Evolutionary conservation across 768 basidiomycete species (phyloP).

Genomic region (Mycena capillaripes): DNA sequence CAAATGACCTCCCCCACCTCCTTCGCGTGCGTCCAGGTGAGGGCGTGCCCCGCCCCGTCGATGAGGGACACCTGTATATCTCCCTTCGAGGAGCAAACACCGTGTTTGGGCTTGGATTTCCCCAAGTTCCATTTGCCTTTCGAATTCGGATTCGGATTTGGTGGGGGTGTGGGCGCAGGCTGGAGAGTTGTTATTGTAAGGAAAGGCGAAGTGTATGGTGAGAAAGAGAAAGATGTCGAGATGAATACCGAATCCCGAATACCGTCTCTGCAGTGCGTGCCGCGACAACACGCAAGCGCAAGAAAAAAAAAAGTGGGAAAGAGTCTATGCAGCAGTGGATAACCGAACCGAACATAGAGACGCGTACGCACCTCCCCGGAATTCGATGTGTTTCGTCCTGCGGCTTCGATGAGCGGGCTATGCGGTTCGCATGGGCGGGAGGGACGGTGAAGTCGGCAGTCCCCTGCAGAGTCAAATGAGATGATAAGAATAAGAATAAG

Average conservation of each 20-base stretch:
- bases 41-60: slow-evolving; percentile 24
- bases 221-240: too few relatives aligned
- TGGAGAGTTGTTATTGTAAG: not conserved
- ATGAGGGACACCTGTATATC: slow-evolving; percentile 12
- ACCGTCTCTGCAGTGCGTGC: too few relatives aligned
- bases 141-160: too few relatives aligned
- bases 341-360: too few relatives aligned
- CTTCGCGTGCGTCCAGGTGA: slow-evolving; percentile 34
- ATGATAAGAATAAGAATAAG: not conserved
- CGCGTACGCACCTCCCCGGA: not conserved
- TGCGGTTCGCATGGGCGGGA: slow-evolving; percentile 64
- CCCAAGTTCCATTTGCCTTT: too few relatives aligned
- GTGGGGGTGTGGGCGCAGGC: not conserved
- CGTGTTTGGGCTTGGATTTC: not conserved
- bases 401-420: slow-evolving; percentile 40
- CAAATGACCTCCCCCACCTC: slow-evolving; percentile 18
- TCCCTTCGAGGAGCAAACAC: too few relatives aligned
- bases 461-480: slow-evolving; percentile 52
- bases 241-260: too few relatives aligned
- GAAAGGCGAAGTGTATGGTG: too few relatives aligned
- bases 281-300: too few relatives aligned
- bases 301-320: too few relatives aligned
- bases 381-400: not conserved
- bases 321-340: too few relatives aligned
- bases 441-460: slow-evolving; percentile 71